These are phyloP conservation scores for Pyrenula massariospora DNA, from an alignment of 495 filamentous ascomycete species.

Conservation along the genomic window DNA sequence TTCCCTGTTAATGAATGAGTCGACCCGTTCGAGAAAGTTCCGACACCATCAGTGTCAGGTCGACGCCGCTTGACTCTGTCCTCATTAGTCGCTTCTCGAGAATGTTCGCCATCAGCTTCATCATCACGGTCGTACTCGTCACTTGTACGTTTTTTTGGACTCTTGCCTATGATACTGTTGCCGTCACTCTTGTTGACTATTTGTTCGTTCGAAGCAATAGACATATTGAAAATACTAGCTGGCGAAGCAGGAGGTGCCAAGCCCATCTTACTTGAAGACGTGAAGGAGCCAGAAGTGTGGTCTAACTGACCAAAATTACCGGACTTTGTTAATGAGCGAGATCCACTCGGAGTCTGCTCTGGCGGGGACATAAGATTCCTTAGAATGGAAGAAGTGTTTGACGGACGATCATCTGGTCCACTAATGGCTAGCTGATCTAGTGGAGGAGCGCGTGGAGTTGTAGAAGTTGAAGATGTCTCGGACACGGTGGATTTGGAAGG, in stretches of 20 bases:
- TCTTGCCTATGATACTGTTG: slow-evolving; percentile 17
- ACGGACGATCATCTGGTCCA: not conserved
- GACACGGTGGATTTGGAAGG: not conserved
- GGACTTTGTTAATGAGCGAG: not conserved
- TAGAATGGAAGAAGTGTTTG: not conserved
- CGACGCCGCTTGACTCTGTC: slow-evolving; percentile 31
- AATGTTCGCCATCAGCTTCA: slow-evolving; percentile 38
- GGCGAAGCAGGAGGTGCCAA: not conserved
- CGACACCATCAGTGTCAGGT: not conserved
- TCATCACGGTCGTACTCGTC: slow-evolving; percentile 46
- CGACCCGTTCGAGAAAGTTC: not conserved
- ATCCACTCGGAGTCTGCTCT: not conserved
- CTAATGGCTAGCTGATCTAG: not conserved
- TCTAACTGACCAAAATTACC: not conserved
- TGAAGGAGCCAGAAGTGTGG: not conserved
- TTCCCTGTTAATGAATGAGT: not conserved
- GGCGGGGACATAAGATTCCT: not conserved
- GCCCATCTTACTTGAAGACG: not conserved
- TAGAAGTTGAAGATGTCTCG: not conserved
- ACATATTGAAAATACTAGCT: not conserved
- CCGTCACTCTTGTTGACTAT: slow-evolving; percentile 2
- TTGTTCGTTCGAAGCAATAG: not conserved
- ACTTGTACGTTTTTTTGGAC: slow-evolving; percentile 39
- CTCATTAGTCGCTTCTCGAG: slow-evolving; percentile 30
- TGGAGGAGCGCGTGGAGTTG: not conserved